Evolutionary conservation across 257 asterid genomes (phyloP).

Genomic region (Paraleonurus japonicus): DNA sequence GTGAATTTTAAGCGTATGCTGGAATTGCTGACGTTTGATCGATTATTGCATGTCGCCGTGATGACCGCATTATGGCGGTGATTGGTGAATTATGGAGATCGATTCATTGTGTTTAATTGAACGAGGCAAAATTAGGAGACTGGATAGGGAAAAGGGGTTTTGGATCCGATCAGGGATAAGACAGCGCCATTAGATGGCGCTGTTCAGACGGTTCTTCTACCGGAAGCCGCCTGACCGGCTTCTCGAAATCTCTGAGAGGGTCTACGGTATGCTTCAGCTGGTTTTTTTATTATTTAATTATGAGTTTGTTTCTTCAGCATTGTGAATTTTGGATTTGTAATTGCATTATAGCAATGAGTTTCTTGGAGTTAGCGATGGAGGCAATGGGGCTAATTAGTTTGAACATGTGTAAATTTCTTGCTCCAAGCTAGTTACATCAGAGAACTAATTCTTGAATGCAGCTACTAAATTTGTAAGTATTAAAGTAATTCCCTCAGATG

Average conservation of each 20-base stretch:
- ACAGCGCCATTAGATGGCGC: constrained; percentile 99
- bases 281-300: constrained; percentile 9
- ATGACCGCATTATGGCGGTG: constrained; percentile 32
- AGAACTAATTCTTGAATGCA: constrained; percentile 11
- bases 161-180: constrained; percentile 63
- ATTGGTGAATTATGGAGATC: constrained; percentile 40
- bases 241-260: constrained; percentile 97
- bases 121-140: constrained; percentile 2
- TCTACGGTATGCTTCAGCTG: constrained; percentile 64
- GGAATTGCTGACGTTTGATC: constrained; percentile 8
- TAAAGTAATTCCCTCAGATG: not conserved
- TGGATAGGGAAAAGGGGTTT: constrained; percentile 42
- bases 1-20: not conserved
- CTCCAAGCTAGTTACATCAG: constrained; percentile 1
- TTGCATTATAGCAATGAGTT: constrained; percentile 8
- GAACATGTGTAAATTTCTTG: not conserved
- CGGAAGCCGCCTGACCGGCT: constrained; percentile 99
- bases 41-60: not conserved
- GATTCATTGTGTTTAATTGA: constrained; percentile 23
- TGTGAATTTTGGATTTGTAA: constrained; percentile 6
- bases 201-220: constrained; percentile 95
- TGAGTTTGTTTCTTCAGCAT: constrained; percentile 12
- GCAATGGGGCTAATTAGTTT: constrained; percentile 15
- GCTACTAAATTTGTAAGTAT: constrained; percentile 6
- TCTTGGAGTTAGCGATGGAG: constrained; percentile 14